Base-by-base conservation (phyloP, 2,329 filamentous ascomycete species). In the Aurifilum marmelostoma region DNA sequence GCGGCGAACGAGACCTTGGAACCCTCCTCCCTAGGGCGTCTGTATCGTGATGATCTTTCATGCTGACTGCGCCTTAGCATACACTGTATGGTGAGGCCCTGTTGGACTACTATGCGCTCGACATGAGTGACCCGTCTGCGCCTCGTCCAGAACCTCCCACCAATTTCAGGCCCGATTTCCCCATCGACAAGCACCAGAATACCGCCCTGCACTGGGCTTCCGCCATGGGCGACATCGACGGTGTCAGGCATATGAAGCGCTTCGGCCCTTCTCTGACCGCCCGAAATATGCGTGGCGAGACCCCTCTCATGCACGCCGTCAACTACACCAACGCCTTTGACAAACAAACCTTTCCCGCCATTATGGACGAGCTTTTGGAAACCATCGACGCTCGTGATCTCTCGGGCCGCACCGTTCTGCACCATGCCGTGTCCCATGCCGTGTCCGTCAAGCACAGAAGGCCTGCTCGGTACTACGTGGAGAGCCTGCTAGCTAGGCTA, bases 291-390 rank as follows among this genome's bases (percentile, higher is more conserved):
- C 84, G 89, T 27, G 91, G 91, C 68, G 95, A 98, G 80, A 98
- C 96, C 0, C 95, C 96, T 0, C 87, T 99, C 47, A 97, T 99
- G 88, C 91, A 94, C 58, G 92, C 93, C 7, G 94, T 98, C 67
- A 88, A 97, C 77, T 99, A 98, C 79, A 98, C 95, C 60, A 99
- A 99, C 79, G 97, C 96, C 78, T 96, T 91, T 78, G 96, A 98
- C 78, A 97, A 96, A 81, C 89, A 93, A 73, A 94, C 93, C 0
- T 97, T 98, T 81, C 92, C 93, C 0, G 87, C 87, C 29, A 89
- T 99, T 67, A 89, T 97, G 74, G 91, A 92, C 73, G 89, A 97
- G 72, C 86, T 99, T 4, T 89, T 94, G 65, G 88, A 91, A 50
- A 97, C 95, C 0, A 89, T 97, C 52, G 90, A 91, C 66, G 88